These are phyloP conservation scores for Beta lomatogona DNA, from an alignment of 179 eudicot species.

Conservation along the genomic window DNA sequence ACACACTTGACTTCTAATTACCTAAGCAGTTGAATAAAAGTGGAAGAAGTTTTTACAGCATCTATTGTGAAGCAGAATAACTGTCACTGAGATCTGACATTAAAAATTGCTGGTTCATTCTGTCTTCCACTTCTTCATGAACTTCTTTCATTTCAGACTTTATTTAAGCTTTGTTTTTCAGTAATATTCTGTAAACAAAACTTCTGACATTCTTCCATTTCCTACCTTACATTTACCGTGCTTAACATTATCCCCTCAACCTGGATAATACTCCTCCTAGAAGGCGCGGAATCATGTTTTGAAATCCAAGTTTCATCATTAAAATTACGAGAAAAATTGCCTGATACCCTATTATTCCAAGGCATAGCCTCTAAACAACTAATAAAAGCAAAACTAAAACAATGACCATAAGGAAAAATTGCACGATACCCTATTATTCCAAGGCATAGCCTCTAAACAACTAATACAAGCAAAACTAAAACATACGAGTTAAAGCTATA, in stretches of 20 bases:
- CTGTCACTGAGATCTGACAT: neutral
- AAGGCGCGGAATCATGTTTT: conserved; percentile 24
- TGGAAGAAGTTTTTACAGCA: neutral
- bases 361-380: too few relatives aligned
- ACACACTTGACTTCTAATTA: too few relatives aligned
- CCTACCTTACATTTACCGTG: conserved; percentile 6
- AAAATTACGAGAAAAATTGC: neutral
- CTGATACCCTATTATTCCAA: too few relatives aligned
- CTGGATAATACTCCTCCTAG: conserved; percentile 28
- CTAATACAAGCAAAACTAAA: too few relatives aligned
- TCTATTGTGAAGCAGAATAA: neutral
- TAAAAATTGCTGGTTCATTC: neutral
- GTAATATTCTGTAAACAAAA: neutral
- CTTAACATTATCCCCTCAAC: conserved; percentile 7
- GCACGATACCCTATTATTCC: too few relatives aligned
- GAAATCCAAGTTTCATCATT: conserved; percentile 30
- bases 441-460: too few relatives aligned
- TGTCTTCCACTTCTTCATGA: conserved; percentile 1
- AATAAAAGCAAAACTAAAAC: too few relatives aligned
- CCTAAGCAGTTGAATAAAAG: neutral
- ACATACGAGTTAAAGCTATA: too few relatives aligned
- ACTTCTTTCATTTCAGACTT: neutral
- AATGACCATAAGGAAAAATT: too few relatives aligned
- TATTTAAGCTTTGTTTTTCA: neutral
- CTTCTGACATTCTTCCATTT: conserved; percentile 10